A percentile compares a stretch with the other conserved stretches of the same genome.
Evolutionary conservation across 805 yeast species (phyloP).

Genomic region (Metschnikowia sp.): DNA sequence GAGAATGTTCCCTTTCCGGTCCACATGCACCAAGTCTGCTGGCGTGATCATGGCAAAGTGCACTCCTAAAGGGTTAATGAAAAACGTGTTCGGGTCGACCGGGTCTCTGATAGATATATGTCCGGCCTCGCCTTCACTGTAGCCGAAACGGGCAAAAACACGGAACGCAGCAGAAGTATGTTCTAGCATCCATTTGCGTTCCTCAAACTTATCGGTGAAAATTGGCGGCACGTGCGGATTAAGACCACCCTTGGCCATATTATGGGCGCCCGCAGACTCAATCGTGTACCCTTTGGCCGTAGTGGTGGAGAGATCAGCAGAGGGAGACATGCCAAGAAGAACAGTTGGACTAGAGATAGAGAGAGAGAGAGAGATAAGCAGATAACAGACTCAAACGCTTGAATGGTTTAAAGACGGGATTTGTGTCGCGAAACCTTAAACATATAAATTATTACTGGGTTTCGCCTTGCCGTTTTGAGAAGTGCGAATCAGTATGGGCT

Average conservation of each 20-base stretch:
- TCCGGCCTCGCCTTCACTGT: conserved; percentile 12
- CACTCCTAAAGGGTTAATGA: conserved; percentile 12
- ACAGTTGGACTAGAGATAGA: too few species aligned
- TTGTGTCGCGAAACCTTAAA: too few species aligned
- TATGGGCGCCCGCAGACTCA: conserved; percentile 8
- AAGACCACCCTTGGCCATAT: conserved; percentile 10
- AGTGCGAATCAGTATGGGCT: too few species aligned
- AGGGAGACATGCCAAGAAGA: background rate
- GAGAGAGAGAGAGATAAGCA: too few species aligned
- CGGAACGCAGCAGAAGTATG: conserved; percentile 11
- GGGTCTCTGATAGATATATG: conserved; percentile 14
- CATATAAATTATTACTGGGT: too few species aligned
- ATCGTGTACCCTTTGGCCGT: conserved; percentile 7
- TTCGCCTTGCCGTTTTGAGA: too few species aligned
- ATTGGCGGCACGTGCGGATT: conserved; percentile 9
- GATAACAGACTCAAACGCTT: too few species aligned
- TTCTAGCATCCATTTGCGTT: conserved; percentile 8
- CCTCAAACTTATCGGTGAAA: conserved; percentile 4
- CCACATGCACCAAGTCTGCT: conserved; percentile 9
- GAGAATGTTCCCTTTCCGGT: conserved; percentile 5
- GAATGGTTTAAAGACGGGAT: too few species aligned
- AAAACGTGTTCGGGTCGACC: conserved; percentile 12
- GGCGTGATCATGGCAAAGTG: conserved; percentile 12
- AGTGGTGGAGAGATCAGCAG: background rate
- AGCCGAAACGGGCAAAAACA: conserved; percentile 11